phyloP scores from a whole-genome alignment of 2,329 filamentous ascomycete species.

The Cyphellophora attinorum region DNA sequence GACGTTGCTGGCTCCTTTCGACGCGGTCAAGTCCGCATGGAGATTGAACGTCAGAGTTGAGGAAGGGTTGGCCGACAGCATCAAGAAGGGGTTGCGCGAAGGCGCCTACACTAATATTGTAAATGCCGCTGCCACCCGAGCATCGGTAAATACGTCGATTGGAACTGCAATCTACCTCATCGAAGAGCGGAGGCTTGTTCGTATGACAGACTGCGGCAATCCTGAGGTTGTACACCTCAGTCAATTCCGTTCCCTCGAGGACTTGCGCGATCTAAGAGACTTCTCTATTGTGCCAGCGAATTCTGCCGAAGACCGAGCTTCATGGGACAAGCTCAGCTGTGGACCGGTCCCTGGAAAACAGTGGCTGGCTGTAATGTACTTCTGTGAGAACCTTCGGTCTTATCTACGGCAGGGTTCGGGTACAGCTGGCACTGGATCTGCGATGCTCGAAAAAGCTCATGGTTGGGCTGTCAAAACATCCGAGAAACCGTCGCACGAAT shows the following conservation, averaged over 20 bases:
- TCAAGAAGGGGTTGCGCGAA: slow-evolving; percentile 28
- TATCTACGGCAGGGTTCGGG: slow-evolving; percentile 8
- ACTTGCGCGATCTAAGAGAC: slow-evolving; percentile 15
- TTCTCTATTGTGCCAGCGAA: slow-evolving; percentile 14
- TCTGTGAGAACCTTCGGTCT: slow-evolving; percentile 13
- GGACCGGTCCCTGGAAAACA: slow-evolving; percentile 11
- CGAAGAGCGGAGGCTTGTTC: slow-evolving; percentile 30
- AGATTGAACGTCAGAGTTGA: not conserved
- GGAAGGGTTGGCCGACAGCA: slow-evolving; percentile 4
- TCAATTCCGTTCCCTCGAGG: not conserved
- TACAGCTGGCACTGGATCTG: not conserved
- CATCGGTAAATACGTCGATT: slow-evolving; percentile 21
- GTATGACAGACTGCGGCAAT: slow-evolving; percentile 17
- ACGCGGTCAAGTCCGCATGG: slow-evolving; percentile 30
- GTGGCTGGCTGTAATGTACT: slow-evolving; percentile 13
- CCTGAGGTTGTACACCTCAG: not conserved
- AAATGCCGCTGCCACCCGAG: slow-evolving; percentile 27
- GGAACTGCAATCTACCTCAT: slow-evolving; percentile 31
- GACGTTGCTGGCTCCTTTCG: slow-evolving; percentile 30
- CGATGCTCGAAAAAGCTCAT: not conserved
- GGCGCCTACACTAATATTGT: slow-evolving; percentile 35
- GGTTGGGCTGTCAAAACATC: not conserved
- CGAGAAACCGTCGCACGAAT: not conserved
- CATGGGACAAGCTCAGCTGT: slow-evolving; percentile 8
- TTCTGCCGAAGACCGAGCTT: slow-evolving; percentile 9